Evolutionary conservation across 2,329 filamentous ascomycete genomes (phyloP).

Genomic region (Talaromyces sp.): DNA sequence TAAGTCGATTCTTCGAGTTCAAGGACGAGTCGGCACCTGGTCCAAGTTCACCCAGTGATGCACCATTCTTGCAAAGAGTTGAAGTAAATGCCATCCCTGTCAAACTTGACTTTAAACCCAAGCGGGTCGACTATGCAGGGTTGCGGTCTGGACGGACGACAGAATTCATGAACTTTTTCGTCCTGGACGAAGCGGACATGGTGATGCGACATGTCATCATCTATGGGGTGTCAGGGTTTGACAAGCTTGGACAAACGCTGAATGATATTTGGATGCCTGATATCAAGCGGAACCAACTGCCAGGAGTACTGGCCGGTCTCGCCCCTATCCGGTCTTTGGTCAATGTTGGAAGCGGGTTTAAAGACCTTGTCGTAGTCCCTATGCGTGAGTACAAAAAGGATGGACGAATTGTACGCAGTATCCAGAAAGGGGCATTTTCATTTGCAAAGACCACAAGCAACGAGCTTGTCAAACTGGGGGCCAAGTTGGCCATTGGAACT

Average conservation of each 20-base stretch:
- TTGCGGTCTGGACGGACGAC: slow-evolving; percentile 89
- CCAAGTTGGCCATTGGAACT: slow-evolving; percentile 89
- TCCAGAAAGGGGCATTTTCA: slow-evolving; percentile 81
- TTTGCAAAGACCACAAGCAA: slow-evolving; percentile 93
- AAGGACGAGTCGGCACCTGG: slow-evolving; percentile 63
- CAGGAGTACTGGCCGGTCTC: slow-evolving; percentile 79
- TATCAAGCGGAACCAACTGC: slow-evolving; percentile 81
- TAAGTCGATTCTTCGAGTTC: slow-evolving; percentile 96
- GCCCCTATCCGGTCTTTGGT: slow-evolving; percentile 86
- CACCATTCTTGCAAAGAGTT: slow-evolving; percentile 82
- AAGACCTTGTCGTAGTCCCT: slow-evolving; percentile 80
- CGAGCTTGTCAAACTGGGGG: slow-evolving; percentile 88
- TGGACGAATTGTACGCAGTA: slow-evolving; percentile 82
- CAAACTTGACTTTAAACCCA: slow-evolving; percentile 94
- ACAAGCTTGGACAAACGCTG: slow-evolving; percentile 79
- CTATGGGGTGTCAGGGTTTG: slow-evolving; percentile 86
- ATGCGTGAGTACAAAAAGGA: slow-evolving; percentile 92
- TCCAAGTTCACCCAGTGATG: slow-evolving; percentile 59
- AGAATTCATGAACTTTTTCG: slow-evolving; percentile 98
- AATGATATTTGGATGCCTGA: slow-evolving; percentile 98
- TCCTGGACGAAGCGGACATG: slow-evolving; percentile 83
- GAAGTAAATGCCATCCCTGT: slow-evolving; percentile 80
- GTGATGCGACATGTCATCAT: slow-evolving; percentile 82
- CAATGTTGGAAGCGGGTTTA: slow-evolving; percentile 82
- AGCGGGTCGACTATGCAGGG: slow-evolving; percentile 92